Conservation (phyloP, 2,329 filamentous ascomycete species). For the Dactylellina sp. region DNA sequence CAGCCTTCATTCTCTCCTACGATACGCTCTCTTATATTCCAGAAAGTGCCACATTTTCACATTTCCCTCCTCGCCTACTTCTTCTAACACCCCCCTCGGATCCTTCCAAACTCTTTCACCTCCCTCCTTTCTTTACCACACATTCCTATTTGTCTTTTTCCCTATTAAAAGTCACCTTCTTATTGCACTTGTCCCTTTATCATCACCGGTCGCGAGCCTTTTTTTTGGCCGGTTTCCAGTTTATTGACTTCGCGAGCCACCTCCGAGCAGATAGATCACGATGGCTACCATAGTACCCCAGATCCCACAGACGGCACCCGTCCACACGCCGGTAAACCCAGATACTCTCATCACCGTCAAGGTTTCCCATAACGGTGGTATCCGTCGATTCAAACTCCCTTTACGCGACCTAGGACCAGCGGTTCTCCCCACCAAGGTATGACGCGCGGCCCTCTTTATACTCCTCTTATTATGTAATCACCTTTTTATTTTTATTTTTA, state of each 20-base stretch:
- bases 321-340: slow-evolving; percentile 63
- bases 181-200: slow-evolving; percentile 3
- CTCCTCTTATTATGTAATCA: slow-evolving; percentile 38
- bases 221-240: background rate
- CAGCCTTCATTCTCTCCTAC: slow-evolving; percentile 41
- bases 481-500: background rate
- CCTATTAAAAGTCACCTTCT: slow-evolving; percentile 16
- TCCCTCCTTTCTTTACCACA: background rate
- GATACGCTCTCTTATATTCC: slow-evolving; percentile 30
- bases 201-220: slow-evolving; percentile 11
- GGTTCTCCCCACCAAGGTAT: slow-evolving; percentile 84
- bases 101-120: slow-evolving; percentile 25
- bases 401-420: slow-evolving; percentile 82
- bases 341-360: slow-evolving; percentile 88
- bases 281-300: slow-evolving; percentile 47
- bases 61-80: slow-evolving; percentile 11
- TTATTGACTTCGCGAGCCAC: slow-evolving; percentile 30
- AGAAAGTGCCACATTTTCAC: slow-evolving; percentile 40
- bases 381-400: slow-evolving; percentile 87
- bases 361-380: slow-evolving; percentile 79
- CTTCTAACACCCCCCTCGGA: slow-evolving; percentile 8
- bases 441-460: slow-evolving; percentile 48
- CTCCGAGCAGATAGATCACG: slow-evolving; percentile 39
- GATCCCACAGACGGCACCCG: slow-evolving; percentile 40
- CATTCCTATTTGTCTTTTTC: slow-evolving; percentile 3